These are phyloP conservation scores for Schwanniomyces yamadae DNA, from an alignment of 805 yeast species.

Conservation along the genomic window DNA sequence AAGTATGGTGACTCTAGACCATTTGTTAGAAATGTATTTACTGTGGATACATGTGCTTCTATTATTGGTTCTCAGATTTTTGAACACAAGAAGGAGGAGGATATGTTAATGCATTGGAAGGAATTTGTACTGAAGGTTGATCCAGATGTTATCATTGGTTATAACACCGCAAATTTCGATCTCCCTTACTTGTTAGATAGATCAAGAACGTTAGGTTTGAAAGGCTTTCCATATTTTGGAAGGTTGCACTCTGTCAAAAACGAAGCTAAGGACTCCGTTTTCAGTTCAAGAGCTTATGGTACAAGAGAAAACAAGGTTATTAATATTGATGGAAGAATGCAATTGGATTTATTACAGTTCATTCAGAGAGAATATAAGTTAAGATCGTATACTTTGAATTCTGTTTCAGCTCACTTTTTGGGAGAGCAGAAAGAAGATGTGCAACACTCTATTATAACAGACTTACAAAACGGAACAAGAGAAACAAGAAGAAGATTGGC, in stretches of 20 bases:
- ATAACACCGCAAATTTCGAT: slow-evolving; percentile 92
- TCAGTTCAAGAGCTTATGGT: slow-evolving; percentile 95
- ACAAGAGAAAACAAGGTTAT: slow-evolving; percentile 89
- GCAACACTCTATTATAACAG: slow-evolving; percentile 94
- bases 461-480: slow-evolving; percentile 84
- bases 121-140: slow-evolving; percentile 82
- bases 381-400: slow-evolving; percentile 90
- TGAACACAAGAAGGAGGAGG: slow-evolving; percentile 71
- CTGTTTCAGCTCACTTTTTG: slow-evolving; percentile 90
- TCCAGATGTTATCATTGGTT: slow-evolving; percentile 96
- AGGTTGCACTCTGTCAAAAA: slow-evolving; percentile 67
- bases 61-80: slow-evolving; percentile 91
- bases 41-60: slow-evolving; percentile 86
- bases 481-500: slow-evolving; percentile 95
- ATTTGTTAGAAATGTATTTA: slow-evolving; percentile 90
- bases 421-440: slow-evolving; percentile 98
- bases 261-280: slow-evolving; percentile 75
- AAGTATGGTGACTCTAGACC: slow-evolving; percentile 82
- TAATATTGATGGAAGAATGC: slow-evolving; percentile 95
- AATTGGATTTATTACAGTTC: slow-evolving; percentile 87
- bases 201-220: slow-evolving; percentile 68
- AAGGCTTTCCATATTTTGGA: slow-evolving; percentile 82
- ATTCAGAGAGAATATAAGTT: slow-evolving; percentile 92
- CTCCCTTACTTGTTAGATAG: slow-evolving; percentile 89
- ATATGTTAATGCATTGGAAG: slow-evolving; percentile 83